These are phyloP conservation scores for Cryptosporidium sp. DNA, from an alignment of 169 alveolate species.

Conservation along the genomic window DNA sequence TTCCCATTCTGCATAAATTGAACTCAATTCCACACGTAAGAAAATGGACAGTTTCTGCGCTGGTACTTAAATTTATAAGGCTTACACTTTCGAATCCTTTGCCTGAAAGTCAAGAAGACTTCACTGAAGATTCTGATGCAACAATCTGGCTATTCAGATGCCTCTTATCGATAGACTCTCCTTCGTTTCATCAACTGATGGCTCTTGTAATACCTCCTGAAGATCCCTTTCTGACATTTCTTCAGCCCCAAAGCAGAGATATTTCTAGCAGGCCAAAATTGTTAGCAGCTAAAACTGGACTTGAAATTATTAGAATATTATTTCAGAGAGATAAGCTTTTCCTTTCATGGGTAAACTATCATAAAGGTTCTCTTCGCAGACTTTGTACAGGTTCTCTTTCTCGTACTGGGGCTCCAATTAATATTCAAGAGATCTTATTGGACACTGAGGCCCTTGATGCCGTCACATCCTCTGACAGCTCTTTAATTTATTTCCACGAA, in stretches of 20 bases:
- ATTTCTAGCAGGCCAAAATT: slow-evolving; percentile 28
- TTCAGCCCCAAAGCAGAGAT: slow-evolving; percentile 28
- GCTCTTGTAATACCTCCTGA: slow-evolving; percentile 22
- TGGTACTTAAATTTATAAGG: slow-evolving; percentile 37
- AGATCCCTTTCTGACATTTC: slow-evolving; percentile 33
- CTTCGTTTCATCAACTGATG: slow-evolving; percentile 66
- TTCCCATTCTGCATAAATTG: slow-evolving; percentile 30
- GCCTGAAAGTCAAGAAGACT: slow-evolving; percentile 19
- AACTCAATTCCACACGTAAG: slow-evolving; percentile 32
- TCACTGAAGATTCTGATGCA: slow-evolving; percentile 59
- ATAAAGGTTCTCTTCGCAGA: slow-evolving; percentile 12
- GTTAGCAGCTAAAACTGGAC: slow-evolving; percentile 43
- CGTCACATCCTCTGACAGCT: slow-evolving; percentile 36
- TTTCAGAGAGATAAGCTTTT: slow-evolving; percentile 66
- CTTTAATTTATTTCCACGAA: slow-evolving; percentile 41
- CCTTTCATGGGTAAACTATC: slow-evolving; percentile 45
- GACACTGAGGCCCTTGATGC: slow-evolving; percentile 36
- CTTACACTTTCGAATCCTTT: slow-evolving; percentile 38
- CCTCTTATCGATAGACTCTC: slow-evolving; percentile 63
- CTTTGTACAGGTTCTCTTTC: slow-evolving; percentile 26
- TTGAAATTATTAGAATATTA: slow-evolving; percentile 52
- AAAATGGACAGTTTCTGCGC: slow-evolving; percentile 55
- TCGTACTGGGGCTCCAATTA: not conserved
- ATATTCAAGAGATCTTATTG: not conserved
- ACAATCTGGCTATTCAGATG: slow-evolving; percentile 62